These are phyloP conservation scores for Mychonastes homosphaera DNA, from an alignment of 139 green algal species.

Conservation along the genomic window DNA sequence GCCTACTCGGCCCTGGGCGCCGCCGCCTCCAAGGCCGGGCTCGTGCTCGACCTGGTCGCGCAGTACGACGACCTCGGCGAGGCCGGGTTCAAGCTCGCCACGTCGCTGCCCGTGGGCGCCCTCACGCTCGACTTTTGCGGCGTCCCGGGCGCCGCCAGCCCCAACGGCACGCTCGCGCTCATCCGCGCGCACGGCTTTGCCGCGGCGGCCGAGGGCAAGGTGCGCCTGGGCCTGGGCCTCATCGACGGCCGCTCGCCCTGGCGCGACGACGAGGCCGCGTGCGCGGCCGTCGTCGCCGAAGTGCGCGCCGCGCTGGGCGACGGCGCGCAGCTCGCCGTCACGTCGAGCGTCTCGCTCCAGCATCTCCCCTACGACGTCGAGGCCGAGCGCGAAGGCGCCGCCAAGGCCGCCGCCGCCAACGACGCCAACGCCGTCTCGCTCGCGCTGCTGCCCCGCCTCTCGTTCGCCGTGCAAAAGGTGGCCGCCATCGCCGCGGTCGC, in stretches of 20 bases:
- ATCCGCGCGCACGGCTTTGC: slow-evolving; percentile 60
- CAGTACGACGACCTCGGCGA: slow-evolving; percentile 68
- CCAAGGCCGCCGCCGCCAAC: not conserved
- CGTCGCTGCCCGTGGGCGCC: slow-evolving; percentile 53
- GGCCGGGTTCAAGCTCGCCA: slow-evolving; percentile 33
- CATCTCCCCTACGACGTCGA: slow-evolving; percentile 62
- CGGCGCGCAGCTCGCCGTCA: slow-evolving; percentile 22
- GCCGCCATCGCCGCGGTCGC: slow-evolving; percentile 32
- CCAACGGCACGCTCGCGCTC: slow-evolving; percentile 44
- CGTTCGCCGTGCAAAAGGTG: slow-evolving; percentile 79
- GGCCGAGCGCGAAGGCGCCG: slow-evolving; percentile 28
- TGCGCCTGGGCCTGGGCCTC: slow-evolving; percentile 64
- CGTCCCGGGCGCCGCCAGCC: slow-evolving; percentile 40
- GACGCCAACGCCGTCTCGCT: slow-evolving; percentile 6
- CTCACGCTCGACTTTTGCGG: slow-evolving; percentile 70
- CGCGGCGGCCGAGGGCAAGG: no score
- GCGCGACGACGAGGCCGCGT: slow-evolving; percentile 42
- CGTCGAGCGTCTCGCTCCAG: slow-evolving; percentile 60
- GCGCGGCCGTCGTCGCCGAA: slow-evolving; percentile 25
- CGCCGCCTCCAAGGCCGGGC: slow-evolving; percentile 12
- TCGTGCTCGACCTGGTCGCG: slow-evolving; percentile 61
- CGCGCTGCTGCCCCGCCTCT: slow-evolving; percentile 33
- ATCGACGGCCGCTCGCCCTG: slow-evolving; percentile 76
- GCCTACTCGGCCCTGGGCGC: slow-evolving; percentile 43
- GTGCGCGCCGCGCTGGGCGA: slow-evolving; percentile 18